Evolutionary conservation across 208 protist genomes (phyloP), one percentile per base, ranked within the genome.

Genomic region (Kentomonas sorsogonicus): DNA sequence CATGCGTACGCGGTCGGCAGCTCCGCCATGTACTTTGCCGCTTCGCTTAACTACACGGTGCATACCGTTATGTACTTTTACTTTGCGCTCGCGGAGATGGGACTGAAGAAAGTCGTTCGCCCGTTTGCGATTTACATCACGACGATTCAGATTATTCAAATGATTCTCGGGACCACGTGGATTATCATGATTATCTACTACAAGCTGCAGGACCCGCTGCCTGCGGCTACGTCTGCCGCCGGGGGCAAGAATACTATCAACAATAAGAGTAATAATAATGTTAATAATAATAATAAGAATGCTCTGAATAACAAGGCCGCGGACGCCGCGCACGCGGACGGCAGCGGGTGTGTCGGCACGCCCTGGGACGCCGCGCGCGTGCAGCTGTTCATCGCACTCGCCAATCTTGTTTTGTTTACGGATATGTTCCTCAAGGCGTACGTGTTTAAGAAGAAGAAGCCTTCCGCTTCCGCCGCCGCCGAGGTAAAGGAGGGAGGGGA

Each of bases 61-160:
- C 95, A 97, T 74, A 76, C 88, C 7, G 77, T 97, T 72, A 97
- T 97, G 93, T 98, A 98, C 74, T 79, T 82, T 6, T 98, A 97
- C 75, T 98, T 97, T 65, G 74, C 77, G 36, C 43, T 94, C 20
- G 76, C 73, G 7, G 84, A 78, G 25, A 69, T 72, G 15, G 81
- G 84, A 34, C 63, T 77, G 57, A 70, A 74, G 65, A 68, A 72
- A 39, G 55, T 89, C 29, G 65, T 85, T 25, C 70, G 76, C 54
- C 77, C 82, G 0, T 79, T 93, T 46, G 85, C 83, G 13, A 84
- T 78, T 52, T 72, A 91, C 60, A 93, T 96, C 56, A 96, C 89
- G 27, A 65, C 69, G 45, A 40, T 92, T 29, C 89, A 96, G 68
- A 66, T 96, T 1, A 53, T 86, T 11, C 95, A 98, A 70, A 97